These are phyloP conservation scores for Leccinum fuscescens DNA, from an alignment of 1,284 basidiomycete species.

Conservation along the genomic window DNA sequence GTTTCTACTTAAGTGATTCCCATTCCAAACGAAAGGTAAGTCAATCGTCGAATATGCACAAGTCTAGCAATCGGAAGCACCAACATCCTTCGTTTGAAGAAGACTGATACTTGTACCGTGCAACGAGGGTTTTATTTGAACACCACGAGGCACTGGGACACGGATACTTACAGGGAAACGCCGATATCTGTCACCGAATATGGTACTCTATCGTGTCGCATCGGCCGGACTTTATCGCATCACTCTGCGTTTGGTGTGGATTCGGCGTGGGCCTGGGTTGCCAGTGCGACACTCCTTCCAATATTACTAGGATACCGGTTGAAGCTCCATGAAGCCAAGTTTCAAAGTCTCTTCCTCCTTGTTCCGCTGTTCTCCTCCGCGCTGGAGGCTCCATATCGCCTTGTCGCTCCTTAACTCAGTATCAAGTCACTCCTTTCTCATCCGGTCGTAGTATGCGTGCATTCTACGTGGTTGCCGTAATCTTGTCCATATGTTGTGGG, in stretches of 20 bases:
- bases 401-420: neutral
- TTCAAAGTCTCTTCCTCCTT: neutral
- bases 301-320: neutral
- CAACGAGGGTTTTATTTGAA: neutral
- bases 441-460: conserved; percentile 5
- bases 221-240: neutral
- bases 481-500: conserved; percentile 4
- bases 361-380: neutral
- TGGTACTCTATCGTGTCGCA: neutral
- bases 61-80: neutral
- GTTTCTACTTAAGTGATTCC: neutral
- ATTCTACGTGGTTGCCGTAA: conserved; percentile 1
- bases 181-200: neutral
- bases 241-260: neutral
- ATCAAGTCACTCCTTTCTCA: conserved; percentile 4
- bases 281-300: neutral
- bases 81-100: neutral
- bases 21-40: neutral
- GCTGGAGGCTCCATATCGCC: neutral
- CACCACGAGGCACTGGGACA: neutral
- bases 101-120: neutral
- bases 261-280: neutral
- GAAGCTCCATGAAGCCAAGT: neutral
- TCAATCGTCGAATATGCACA: neutral
- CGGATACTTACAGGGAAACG: neutral